Evolutionary conservation across 805 yeast species (phyloP), one percentile per base, ranked within the genome.

Genomic region (Metschnikowia aberdeeniae): DNA sequence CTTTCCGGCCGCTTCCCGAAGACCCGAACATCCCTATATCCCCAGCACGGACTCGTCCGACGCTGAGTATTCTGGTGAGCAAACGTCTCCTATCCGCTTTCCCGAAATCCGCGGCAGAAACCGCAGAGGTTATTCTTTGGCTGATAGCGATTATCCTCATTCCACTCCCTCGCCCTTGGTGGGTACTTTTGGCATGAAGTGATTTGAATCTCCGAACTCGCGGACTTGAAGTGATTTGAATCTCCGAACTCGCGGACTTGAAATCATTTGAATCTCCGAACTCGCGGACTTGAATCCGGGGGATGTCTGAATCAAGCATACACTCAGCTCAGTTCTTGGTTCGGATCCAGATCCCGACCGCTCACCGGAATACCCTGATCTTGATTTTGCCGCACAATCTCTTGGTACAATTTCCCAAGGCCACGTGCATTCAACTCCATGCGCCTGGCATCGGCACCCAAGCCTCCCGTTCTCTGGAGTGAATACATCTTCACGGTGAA

Each of bases 401-500:
- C 57, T 14, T 27, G 31, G 42, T 54, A 70, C 6, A 66, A 49
- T 0, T 62, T 47, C 5, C 77, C 78, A 12, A 76, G 49, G 26
- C 47, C 56, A 1, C 54, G 56, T 11, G 55, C 31, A 53, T 77
- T 77, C 40, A 74, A 57, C 24, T 49, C 49, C 6, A 77, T 42
- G 52, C 82, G 62, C 6, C 49, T 43, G 2, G 67, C 45, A 3
- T 39, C 52, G 0, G 50, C 52, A 19, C 60, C 57, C 3, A 72
- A 54, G 45, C 73, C 57, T 0, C 64, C 67, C 7, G 66, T 46
- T 14, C 66, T 62, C 11, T 59, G 44, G 33, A 78, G 59, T 6
- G 63, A 58, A 13, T 66, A 52, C 34, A 77, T 43, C 48, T 75
- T 75, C 24, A 72, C 59, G 0, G 73, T 59, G 42, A 56, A 70